These are phyloP conservation scores for Aspergillus fructus DNA, from an alignment of 2,329 filamentous ascomycete genomes.

Conservation along the genomic window DNA sequence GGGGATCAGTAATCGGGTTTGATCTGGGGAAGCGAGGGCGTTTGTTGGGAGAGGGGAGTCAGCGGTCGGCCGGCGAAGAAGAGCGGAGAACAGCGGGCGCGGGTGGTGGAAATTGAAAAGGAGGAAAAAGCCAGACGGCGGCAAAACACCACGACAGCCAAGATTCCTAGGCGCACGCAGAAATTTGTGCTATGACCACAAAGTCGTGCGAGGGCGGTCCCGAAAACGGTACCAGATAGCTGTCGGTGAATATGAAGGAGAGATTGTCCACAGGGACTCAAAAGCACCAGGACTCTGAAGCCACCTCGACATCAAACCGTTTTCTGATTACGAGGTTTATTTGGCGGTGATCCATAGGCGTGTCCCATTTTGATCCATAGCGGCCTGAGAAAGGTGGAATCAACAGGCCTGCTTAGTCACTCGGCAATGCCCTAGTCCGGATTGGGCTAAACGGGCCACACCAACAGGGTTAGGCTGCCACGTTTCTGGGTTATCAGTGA, in stretches of 20 bases:
- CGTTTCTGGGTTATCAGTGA: constrained; percentile 8
- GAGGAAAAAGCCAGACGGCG: constrained; percentile 13
- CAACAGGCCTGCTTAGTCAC: background rate
- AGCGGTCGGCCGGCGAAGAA: constrained; percentile 11
- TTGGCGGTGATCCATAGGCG: background rate
- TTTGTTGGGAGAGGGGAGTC: constrained; percentile 15
- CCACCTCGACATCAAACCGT: background rate
- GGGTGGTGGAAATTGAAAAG: constrained; percentile 12
- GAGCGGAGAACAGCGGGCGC: constrained; percentile 14
- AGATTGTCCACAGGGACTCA: background rate
- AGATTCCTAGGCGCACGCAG: constrained; percentile 5
- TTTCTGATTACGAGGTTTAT: background rate
- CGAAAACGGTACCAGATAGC: background rate
- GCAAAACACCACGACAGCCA: constrained; percentile 10
- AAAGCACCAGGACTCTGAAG: background rate
- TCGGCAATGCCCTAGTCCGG: constrained; percentile 9
- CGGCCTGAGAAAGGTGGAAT: background rate
- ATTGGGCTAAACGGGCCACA: background rate
- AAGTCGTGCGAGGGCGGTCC: background rate
- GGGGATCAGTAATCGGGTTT: background rate
- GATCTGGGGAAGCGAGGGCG: constrained; percentile 6
- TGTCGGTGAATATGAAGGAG: background rate
- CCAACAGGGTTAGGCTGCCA: constrained; percentile 9
- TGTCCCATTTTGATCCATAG: no score
- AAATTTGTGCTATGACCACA: background rate